Evolutionary conservation across 108 stramenopile genomes (phyloP).

Genomic region (Nannochloropsis gaditana): DNA sequence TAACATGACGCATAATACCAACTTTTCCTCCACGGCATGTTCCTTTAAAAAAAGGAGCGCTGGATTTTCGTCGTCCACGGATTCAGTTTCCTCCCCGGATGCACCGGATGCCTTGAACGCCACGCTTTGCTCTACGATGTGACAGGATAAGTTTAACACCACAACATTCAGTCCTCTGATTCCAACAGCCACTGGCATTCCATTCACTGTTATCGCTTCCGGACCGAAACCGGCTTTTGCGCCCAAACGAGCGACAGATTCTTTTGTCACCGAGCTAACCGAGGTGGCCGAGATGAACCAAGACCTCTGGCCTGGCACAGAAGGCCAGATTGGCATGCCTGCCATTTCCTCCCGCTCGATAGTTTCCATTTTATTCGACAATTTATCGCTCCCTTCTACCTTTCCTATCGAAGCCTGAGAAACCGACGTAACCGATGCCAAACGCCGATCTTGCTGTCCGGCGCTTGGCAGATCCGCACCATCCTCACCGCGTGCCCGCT

Average conservation of each 20-base stretch:
- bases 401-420: background rate
- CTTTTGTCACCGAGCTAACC: background rate
- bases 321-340: background rate
- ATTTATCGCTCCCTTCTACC: background rate
- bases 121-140: conserved; percentile 13
- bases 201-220: background rate
- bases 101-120: background rate
- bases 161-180: background rate
- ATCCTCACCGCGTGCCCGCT: conserved; percentile 29
- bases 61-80: background rate
- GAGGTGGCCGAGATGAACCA: background rate
- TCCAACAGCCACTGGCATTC: background rate
- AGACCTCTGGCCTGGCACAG: background rate
- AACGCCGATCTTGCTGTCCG: background rate
- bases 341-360: background rate
- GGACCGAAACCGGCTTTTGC: background rate
- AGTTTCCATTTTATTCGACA: background rate
- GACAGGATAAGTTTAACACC: background rate
- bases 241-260: background rate
- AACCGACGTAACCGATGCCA: background rate
- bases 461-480: conserved; percentile 18
- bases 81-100: background rate
- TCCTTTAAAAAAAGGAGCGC: background rate
- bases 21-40: background rate
- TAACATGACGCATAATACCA: background rate